Evolutionary conservation across 1,284 basidiomycete species (phyloP), one percentile per base, ranked within the genome.

Genomic region (Pisolithus thermaeus): DNA sequence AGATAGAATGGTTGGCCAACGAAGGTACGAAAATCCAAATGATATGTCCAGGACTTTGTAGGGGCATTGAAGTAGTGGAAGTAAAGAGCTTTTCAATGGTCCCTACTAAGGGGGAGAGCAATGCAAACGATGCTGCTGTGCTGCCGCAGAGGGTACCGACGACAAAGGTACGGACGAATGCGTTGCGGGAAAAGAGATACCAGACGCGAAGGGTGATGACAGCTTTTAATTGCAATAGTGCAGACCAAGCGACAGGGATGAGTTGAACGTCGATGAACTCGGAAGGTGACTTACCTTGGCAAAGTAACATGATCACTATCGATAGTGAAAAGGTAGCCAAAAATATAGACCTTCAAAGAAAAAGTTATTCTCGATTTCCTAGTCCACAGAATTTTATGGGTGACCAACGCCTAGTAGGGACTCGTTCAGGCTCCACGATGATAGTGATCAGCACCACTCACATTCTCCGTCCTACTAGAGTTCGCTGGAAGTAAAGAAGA

Each of bases 161-260:
- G 30, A 47, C 39, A 28, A 53, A 44, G 14, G 35, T 38, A 25
- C 37, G 48, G 27, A 56, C 35, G 28, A 43, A 9, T 22, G 7
- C 39, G 35, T 46, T 51, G 23, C 46, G 51, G 8, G 46, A 14
- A 16, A 56, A 56, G 6, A 56, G 46, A 39, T 54, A 54, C 54
- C 54, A 56, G 18, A 56, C 54, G 11, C 54, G 52, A 22, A 56
- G 35, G 14, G 48, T 18, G 23, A 56, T 46, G 35, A 46, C 52
- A 40, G 44, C 54, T 55, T 32, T 20, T 1, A 9, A 22, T 27
- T 52, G 32, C 12, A 18, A 35, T n/a, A n/a, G 35, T n/a, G 32
- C 22, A 12, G 16, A 39, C 9, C 46, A 3, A 47, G 42, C n/a
- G n/a, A 36, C 8, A 18, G 35, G 6, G 12, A 35, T 14, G 9